Evolutionary conservation across 441 rosid species (phyloP), one percentile per base, ranked within the genome.

Genomic region (Pelargonium cotyledonis): DNA sequence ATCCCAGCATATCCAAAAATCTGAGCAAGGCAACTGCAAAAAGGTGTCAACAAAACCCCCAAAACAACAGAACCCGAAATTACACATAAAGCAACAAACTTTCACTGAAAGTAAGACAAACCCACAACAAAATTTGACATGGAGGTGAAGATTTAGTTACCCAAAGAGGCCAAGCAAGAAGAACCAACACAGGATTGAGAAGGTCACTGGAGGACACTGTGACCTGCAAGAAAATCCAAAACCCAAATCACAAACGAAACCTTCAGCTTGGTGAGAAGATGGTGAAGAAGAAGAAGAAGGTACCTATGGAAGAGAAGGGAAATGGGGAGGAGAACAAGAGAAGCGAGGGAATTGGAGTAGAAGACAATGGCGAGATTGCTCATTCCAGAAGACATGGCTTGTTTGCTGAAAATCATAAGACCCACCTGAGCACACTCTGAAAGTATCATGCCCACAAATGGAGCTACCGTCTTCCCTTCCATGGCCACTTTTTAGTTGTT

Each of bases 371-470:
- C 65, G 75, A 84, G 67, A 72, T 44, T 79, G 80, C 80, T 68
- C 84, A 85, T 84, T 66, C 92, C 89, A 9, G 76, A 40, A 23
- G 88, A 80, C 86, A 88, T 88, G 80, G 73, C 87, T 16, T 78
- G 72, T 78, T 84, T 84, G 75, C 85, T 72, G 11, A 76, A 19
- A 63, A 84, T 72, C 75, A 88, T 81, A 15, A 85, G 73, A 47
- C 90, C 90, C 63, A 82, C 90, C 75, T 84, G 92, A 14, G 86
- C 89, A 31, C 80, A 78, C 79, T 88, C 90, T 21, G 86, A 87
- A 77, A 84, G 68, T 11, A 76, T 46, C 92, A 88, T 85, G 15
- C 86, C 89, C n/a, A 65, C 69, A 47, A 71, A 46, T 11, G 85
- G 85, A 15, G 21, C 60, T 21, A 53, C 60, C 60, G 8, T 14